Base-by-base conservation (phyloP, 2,329 filamentous ascomycete species). In the Sporothrix curviconia region DNA sequence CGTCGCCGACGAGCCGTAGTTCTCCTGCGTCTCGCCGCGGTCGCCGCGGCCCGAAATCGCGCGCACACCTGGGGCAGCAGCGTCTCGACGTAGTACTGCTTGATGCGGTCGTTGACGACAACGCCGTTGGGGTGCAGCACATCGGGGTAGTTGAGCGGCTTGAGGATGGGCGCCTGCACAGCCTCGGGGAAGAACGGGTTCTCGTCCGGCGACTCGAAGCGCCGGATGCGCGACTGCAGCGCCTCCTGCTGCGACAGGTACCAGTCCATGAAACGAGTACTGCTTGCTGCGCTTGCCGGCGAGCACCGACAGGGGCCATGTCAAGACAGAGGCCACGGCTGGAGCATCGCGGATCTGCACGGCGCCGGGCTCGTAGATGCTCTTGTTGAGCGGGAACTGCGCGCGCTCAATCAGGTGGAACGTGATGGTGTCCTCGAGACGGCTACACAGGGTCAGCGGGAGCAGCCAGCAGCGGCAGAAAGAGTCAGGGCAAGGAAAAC, bases 401-500 rank as follows among this genome's bases (percentile, higher is more conserved):
- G 92, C 92, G 40, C 94, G 87, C 75, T 99, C 94, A 68, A 97
- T 97, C 39, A 99, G 79, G 73, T 96, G 89, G 74, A 95, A 96
- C 64, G 90, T 95, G 69, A 99, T 97, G 61, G 92, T 97, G 70
- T 99, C 94, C 76, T 99, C 94, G 17, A 97, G 81, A 19, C 94
- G 94, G 68, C 94, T 99, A 67, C 51, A 49, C 37, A 19, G 37
- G n/a, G n/a, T 59, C 7, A 34, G 46, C 57, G 32, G 56, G 50
- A 25, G 51, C 22, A n/a, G 56, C 49, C 11, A 24, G 15, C 24
- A 39, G 19, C 14, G n/a, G 9, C 3, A 34, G 36, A 25, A 19
- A 39, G 15, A 19, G 34, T 25, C 28, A 34, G 12, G 49, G 17
- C 11, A 42, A 17, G 17, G 28, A 32, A 32, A 32, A 32, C 28